Evolutionary conservation across 169 alveolate species (phyloP), one percentile per base, ranked within the genome.

Genomic region (Pseudocohnilembus persalinus): DNA sequence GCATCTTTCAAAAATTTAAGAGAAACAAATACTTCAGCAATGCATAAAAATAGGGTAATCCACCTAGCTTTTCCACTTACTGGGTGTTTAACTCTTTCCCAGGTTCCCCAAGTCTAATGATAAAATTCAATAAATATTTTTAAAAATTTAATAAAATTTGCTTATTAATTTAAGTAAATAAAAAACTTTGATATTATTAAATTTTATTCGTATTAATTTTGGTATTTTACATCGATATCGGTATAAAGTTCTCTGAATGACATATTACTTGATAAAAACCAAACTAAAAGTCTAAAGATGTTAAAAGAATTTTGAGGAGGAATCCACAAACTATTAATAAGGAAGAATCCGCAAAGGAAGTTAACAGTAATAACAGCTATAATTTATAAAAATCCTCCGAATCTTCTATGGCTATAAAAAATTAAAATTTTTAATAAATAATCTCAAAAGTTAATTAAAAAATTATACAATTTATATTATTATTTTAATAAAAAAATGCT

Each of bases 331-430:
- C 85, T 87, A 32, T 87, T 89, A 76, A 92, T 89, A 11, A 92
- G 73, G 88, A 92, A 89, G 88, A 92, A 92, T 6, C 93, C 93
- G 33, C 91, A 74, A 75, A 92, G 76, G 82, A 92, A 92, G 65
- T 89, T 88, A 35, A 85, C 64, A 0, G 83, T 77, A 30, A 92
- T 83, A n/a, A 90, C 78, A 15, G 84, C 15, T 77, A 84, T 85
- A 30, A 83, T 84, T 35, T 84, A 85, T 65, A 82, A 30, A 27
- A 90, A 30, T 15, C 83, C 85, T 30, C 93, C 95, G 34, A 92
- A 92, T 74, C 89, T 79, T 29, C 85, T 82, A 80, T 91, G 91
- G 34, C 91, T 82, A 49, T 49, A 11, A 11, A 11, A 49, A 49
- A 11, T 49, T 49, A n/a, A n/a, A n/a, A n/a, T 49, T 49, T 49